Base-by-base conservation (phyloP, 805 yeast genomes). In the Candida suzukii region DNA sequence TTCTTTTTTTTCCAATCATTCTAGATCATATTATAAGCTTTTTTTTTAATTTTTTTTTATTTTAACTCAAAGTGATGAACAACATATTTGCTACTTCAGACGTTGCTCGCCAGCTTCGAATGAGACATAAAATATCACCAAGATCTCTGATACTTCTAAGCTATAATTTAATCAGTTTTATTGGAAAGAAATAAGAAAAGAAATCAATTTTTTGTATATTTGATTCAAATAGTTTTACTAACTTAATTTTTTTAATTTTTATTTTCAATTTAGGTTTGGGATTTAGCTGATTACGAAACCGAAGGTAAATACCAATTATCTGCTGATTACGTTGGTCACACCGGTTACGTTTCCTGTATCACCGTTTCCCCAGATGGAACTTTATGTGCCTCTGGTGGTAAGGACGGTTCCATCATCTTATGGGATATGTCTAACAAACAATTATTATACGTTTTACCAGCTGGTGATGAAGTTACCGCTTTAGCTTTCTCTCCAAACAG, bases 401-500 rank as follows among this genome's bases (percentile, higher is more conserved):
- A 93, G 82, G 99, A 93, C 70, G 99, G 99, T 76, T 80, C 83
- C 63, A 86, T 93, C 77, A 83, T 87, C 88, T 82, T 93, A 69
- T 93, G 99, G 99, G 95, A 90, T 78, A 79, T 91, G 74, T 77
- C 80, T 78, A 71, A 78, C 62, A 80, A 84, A 77, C 70, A 73
- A 65, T 81, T 90, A 65, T 78, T 90, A 66, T 91, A 88, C 95
- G 82, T 96, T 64, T 80, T 93, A 71, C 75, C 78, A 63, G 91
- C 96, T 61, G 88, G 93, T 71, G 93, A 91, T 67, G 98, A 91
- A 80, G 88, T 93, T 61, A 87, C 87, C 73, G 95, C 97, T 69
- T 80, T 93, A 68, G 95, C 97, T 62, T 93, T 93, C 95, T 91
- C 98, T 71, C 99, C 99, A 76, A 87, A 87, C 95, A 90, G 99